Conservation (phyloP, 805 yeast genomes). For the Saturnispora serradocipensis region DNA sequence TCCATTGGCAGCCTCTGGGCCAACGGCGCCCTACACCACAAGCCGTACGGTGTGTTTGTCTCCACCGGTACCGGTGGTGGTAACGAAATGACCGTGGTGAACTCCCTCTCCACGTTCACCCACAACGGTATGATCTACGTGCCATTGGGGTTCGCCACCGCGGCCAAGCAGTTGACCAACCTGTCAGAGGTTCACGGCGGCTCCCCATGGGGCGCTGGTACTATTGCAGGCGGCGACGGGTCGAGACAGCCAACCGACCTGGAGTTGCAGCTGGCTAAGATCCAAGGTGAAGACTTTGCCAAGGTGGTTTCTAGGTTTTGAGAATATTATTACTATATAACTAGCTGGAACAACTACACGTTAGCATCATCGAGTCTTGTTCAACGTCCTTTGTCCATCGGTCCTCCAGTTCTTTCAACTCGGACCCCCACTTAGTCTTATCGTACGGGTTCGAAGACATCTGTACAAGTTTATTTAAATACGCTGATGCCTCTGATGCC, state of each 20-base stretch:
- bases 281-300: constrained; percentile 62
- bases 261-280: constrained; percentile 53
- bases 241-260: constrained; percentile 55
- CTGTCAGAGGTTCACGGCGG: constrained; percentile 67
- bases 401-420: constrained; percentile 46
- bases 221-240: constrained; percentile 70
- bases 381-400: constrained; percentile 48
- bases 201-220: constrained; percentile 83
- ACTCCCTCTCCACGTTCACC: constrained; percentile 51
- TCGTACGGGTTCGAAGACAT: constrained; percentile 78
- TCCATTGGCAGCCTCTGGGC: constrained; percentile 78
- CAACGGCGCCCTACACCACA: constrained; percentile 59
- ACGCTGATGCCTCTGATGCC: constrained; percentile 15
- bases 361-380: constrained; percentile 53
- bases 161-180: constrained; percentile 44
- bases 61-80: constrained; percentile 82
- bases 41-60: constrained; percentile 64
- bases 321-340: not conserved
- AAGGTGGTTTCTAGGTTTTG: constrained; percentile 31
- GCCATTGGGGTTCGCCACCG: constrained; percentile 65
- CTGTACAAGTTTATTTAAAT: constrained; percentile 50
- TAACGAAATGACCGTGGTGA: constrained; percentile 63
- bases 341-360: constrained; percentile 53
- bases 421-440: constrained; percentile 55
- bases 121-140: constrained; percentile 78